Evolutionary conservation across 345 rosid genomes (phyloP).

Genomic region (Clarkia xantiana): DNA sequence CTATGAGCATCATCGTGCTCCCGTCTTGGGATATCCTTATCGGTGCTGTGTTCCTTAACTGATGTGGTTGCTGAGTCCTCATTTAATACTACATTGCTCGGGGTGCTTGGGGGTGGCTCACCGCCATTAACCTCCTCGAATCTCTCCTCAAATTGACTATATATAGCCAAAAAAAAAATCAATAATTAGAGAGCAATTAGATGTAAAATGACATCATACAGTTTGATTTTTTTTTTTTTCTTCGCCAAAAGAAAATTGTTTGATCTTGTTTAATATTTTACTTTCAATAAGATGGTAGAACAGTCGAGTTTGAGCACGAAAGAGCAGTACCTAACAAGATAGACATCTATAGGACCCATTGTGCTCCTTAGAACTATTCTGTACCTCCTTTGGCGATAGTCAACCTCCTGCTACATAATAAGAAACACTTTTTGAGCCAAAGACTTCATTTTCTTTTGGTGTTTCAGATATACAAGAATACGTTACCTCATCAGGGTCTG

Average conservation of each 20-base stretch:
- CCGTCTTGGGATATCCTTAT: constrained; percentile 36
- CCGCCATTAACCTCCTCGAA: constrained; percentile 62
- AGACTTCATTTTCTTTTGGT: too few species aligned
- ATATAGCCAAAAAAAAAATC: not conserved
- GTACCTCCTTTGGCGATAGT: constrained; percentile 79
- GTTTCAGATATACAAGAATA: too few species aligned
- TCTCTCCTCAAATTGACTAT: constrained; percentile 83
- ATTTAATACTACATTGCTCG: constrained; percentile 34
- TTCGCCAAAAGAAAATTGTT: not conserved
- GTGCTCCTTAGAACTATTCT: constrained; percentile 90
- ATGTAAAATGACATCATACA: not conserved
- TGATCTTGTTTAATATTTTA: not conserved
- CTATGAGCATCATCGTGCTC: constrained; percentile 29
- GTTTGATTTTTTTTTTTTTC: too few species aligned
- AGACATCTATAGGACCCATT: constrained; percentile 97
- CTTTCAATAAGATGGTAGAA: too few species aligned
- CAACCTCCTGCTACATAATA: constrained; percentile 51
- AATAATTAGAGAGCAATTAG: not conserved
- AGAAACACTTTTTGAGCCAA: not conserved
- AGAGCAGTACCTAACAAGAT: constrained; percentile 65
- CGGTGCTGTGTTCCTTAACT: constrained; percentile 29
- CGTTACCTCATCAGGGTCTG: too few species aligned
- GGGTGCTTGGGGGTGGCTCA: constrained; percentile 41
- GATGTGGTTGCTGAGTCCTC: constrained; percentile 26
- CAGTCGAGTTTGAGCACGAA: not conserved